phyloP scores from a whole-genome alignment of 768 basidiomycete species.

The Serpula lacrymans region DNA sequence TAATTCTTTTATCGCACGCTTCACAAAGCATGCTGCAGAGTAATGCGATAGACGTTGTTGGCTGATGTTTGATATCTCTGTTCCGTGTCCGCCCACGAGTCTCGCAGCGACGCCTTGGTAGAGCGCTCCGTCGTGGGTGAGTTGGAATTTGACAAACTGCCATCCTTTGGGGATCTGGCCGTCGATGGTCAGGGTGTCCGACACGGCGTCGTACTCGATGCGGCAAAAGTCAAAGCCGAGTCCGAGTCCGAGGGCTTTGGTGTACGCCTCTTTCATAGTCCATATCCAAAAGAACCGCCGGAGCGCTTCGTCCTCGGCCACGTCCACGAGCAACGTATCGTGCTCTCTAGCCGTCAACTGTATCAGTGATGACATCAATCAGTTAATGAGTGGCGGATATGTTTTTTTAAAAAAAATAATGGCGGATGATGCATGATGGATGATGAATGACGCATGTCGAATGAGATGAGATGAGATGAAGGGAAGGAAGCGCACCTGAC shows the following conservation, averaged over 20 bases:
- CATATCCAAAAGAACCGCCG: conserved; percentile 76
- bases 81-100: conserved; percentile 42
- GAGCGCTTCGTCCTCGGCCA: conserved; percentile 49
- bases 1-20: conserved; percentile 43
- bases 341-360: conserved; percentile 42
- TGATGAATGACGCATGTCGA: no score
- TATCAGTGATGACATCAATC: conserved; percentile 1
- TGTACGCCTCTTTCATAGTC: conserved; percentile 92
- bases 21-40: conserved; percentile 47
- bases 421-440: no score
- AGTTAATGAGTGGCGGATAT: background rate
- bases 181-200: conserved; percentile 57
- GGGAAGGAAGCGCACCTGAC: conserved; percentile 46
- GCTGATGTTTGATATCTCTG: conserved; percentile 29
- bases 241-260: conserved; percentile 81
- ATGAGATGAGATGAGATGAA: conserved; percentile 7
- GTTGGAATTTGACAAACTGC: conserved; percentile 62
- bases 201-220: conserved; percentile 62
- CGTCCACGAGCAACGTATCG: conserved; percentile 28
- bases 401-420: background rate
- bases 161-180: conserved; percentile 55
- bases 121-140: conserved; percentile 43
- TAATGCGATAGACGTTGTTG: conserved; percentile 42
- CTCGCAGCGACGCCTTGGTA: conserved; percentile 72
- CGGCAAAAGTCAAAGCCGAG: conserved; percentile 80